phyloP scores from a whole-genome alignment of 257 asterid species.

The Gynochthodes officinalis region DNA sequence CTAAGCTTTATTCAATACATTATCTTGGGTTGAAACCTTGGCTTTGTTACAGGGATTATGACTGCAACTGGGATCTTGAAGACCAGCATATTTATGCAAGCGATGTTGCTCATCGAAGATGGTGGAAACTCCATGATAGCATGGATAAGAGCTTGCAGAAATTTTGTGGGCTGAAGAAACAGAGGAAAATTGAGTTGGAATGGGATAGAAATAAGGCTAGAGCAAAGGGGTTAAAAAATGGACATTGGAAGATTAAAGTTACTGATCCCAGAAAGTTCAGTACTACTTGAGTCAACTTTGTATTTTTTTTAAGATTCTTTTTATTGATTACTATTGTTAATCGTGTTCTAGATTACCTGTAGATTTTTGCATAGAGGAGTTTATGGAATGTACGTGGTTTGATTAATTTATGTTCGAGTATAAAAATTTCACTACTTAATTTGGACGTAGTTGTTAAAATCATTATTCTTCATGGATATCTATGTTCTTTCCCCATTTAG shows the following conservation, averaged over 20 bases:
- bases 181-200: constrained; percentile 56
- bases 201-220: constrained; percentile 59
- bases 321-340: neutral
- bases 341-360: neutral
- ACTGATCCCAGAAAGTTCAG: constrained; percentile 60
- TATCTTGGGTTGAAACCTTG: constrained; percentile 84
- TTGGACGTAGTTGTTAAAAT: neutral
- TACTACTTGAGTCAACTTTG: constrained; percentile 20
- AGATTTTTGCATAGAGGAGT: constrained; percentile 1
- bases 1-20: constrained; percentile 61
- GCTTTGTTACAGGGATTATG: constrained; percentile 81
- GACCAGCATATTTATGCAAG: constrained; percentile 70
- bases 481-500: too few species aligned
- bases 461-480: too few species aligned
- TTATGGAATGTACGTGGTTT: neutral
- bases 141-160: constrained; percentile 56
- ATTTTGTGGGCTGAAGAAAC: constrained; percentile 46
- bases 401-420: constrained; percentile 18
- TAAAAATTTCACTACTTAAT: neutral
- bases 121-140: constrained; percentile 79
- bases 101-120: constrained; percentile 59
- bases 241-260: constrained; percentile 64
- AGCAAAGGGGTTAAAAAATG: constrained; percentile 40
- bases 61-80: constrained; percentile 65
- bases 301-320: neutral